Evolutionary conservation across 306 rosid genomes (phyloP), one percentile per base, ranked within the genome.

Genomic region (Calophaca sinica): DNA sequence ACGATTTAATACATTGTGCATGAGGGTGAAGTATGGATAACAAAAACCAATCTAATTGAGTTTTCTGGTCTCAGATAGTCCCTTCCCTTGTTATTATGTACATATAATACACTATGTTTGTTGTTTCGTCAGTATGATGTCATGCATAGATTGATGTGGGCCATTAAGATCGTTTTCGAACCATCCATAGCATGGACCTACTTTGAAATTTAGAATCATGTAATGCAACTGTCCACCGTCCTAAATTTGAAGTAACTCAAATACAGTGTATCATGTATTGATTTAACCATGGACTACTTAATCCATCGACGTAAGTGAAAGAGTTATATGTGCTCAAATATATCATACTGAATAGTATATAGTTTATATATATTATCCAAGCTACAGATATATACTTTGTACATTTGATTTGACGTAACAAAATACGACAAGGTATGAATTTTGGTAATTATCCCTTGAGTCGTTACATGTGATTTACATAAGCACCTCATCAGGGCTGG

Each of bases 111-210:
- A 20, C 26, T 20, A 20, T 20, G 26, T 60, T 5, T 62, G 32
- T 62, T 62, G n/a, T 62, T 62, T 62, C 31, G 53, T 82, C 72
- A 59, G 2, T 32, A 7, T 77, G 75, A 57, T 33, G 68, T 75
- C 35, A 71, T 69, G 36, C 63, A 4, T 36, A 76, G 13, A 35
- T 12, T 26, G 4, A 8, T 13, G 26, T 13, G 53, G 33, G 64
- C 7, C 11, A 26, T 15, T 26, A 39, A 53, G 28, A 48, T 10
- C 5, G 62, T 59, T 20, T 7, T 58, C 7, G 55, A 65, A 31
- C 9, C 50, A 29, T 73, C 36, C 13, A 12, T n/a, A 13, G 29
- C 15, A 31, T 29, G 75, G 51, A 28, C 62, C 68, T 49, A 78
- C 42, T 32, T 77, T 67, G 76, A 67, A 63, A 41, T 12, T 58